These are phyloP conservation scores for Gentiana dahurica DNA, from an alignment of 257 asterid species.

Conservation along the genomic window DNA sequence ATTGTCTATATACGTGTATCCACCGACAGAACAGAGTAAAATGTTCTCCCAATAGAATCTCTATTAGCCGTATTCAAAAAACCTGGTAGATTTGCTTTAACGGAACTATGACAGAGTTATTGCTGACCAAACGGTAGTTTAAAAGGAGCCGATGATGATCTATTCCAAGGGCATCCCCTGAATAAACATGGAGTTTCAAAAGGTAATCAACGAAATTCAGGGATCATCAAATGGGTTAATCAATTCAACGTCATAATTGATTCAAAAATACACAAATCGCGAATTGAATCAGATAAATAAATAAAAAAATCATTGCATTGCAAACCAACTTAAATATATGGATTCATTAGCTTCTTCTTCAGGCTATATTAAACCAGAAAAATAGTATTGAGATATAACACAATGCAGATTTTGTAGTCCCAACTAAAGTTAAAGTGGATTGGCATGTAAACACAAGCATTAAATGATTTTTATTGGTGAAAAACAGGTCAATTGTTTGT, in stretches of 20 bases:
- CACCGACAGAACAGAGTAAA: conserved; percentile 43
- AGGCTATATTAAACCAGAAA: too few relatives aligned
- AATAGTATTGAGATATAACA: too few relatives aligned
- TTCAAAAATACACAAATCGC: too few relatives aligned
- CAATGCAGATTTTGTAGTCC: too few relatives aligned
- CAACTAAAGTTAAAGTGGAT: too few relatives aligned
- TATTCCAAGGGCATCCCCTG: conserved; percentile 33
- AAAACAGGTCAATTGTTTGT: too few relatives aligned
- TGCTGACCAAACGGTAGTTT: conserved; percentile 8
- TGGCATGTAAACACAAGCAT: too few relatives aligned
- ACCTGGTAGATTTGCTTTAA: conserved; percentile 10
- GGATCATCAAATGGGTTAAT: background rate
- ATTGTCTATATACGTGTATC: conserved; percentile 29
- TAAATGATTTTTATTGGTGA: too few relatives aligned
- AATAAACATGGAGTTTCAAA: conserved; percentile 10
- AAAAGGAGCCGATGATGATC: conserved; percentile 16
- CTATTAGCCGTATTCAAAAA: conserved; percentile 16
- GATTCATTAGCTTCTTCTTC: too few relatives aligned
- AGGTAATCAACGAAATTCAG: background rate
- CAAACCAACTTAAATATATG: too few relatives aligned
- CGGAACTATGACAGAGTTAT: conserved; percentile 2
- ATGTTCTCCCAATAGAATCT: conserved; percentile 30
- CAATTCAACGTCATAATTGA: background rate
- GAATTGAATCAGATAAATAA: too few relatives aligned
- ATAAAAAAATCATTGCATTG: too few relatives aligned